These are phyloP conservation scores for Saccharomycopsis sp. DNA, from an alignment of 805 yeast species.

Conservation along the genomic window DNA sequence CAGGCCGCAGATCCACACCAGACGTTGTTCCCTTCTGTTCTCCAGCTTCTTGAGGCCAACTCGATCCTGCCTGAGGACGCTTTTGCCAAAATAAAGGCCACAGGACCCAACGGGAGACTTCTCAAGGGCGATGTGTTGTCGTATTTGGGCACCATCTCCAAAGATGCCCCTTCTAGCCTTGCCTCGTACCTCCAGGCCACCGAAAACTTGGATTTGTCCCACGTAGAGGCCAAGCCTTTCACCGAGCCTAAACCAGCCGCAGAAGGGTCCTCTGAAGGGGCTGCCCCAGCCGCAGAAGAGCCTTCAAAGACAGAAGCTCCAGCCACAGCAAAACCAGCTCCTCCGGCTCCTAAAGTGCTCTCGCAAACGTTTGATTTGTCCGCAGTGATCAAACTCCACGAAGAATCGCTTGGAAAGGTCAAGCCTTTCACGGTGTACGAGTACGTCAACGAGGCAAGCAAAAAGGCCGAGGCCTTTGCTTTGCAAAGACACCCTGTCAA, in stretches of 20 bases:
- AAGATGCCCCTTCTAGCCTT: slow-evolving; percentile 45
- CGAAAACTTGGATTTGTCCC: slow-evolving; percentile 64
- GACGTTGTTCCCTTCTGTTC: slow-evolving; percentile 74
- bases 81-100: slow-evolving; percentile 59
- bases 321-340: slow-evolving; percentile 23
- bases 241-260: slow-evolving; percentile 27
- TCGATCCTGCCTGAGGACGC: slow-evolving; percentile 67
- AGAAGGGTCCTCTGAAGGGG: slow-evolving; percentile 14
- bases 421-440: slow-evolving; percentile 27
- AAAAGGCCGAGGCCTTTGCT: slow-evolving; percentile 39
- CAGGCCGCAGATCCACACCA: slow-evolving; percentile 57
- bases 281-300: slow-evolving; percentile 18
- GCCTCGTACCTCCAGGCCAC: slow-evolving; percentile 49
- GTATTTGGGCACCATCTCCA: slow-evolving; percentile 63
- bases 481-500: slow-evolving; percentile 31
- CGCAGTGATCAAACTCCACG: slow-evolving; percentile 25
- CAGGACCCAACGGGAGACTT: slow-evolving; percentile 85
- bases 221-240: slow-evolving; percentile 27
- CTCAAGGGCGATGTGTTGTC: slow-evolving; percentile 90
- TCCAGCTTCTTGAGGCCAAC: slow-evolving; percentile 51
- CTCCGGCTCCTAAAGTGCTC: slow-evolving; percentile 32
- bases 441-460: slow-evolving; percentile 39
- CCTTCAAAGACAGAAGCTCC: slow-evolving; percentile 20
- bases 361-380: slow-evolving; percentile 29
- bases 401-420: slow-evolving; percentile 26